phyloP scores from a whole-genome alignment of 805 yeast species.

The Huiozyma sinensis region DNA sequence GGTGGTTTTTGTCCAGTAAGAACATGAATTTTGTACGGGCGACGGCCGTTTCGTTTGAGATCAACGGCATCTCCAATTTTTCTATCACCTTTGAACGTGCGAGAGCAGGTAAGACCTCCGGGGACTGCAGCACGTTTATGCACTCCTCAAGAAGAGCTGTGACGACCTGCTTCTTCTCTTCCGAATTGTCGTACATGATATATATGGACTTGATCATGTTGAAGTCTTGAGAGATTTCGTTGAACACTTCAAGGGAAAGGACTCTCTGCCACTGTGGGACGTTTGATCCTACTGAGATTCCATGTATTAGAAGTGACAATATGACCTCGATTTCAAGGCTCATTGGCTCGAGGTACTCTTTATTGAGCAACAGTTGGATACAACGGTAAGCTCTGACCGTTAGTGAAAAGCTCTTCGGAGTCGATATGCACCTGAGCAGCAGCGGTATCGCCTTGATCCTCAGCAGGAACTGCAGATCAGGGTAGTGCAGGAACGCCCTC shows the following conservation, averaged over 20 bases:
- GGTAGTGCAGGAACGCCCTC: constrained; percentile 42
- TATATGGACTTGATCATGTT: constrained; percentile 42
- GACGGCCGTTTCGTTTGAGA: constrained; percentile 36
- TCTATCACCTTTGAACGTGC: constrained; percentile 28
- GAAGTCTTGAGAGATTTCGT: constrained; percentile 48
- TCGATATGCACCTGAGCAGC: constrained; percentile 54
- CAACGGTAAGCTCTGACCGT: constrained; percentile 69
- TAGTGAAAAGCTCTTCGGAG: constrained; percentile 45
- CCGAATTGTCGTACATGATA: constrained; percentile 46
- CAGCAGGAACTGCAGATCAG: constrained; percentile 56
- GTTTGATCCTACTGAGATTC: constrained; percentile 46
- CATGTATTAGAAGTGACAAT: constrained; percentile 61
- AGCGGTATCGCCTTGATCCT: constrained; percentile 67
- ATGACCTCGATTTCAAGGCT: constrained; percentile 76
- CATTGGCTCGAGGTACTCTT: constrained; percentile 48
- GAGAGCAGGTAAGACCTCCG: constrained; percentile 25
- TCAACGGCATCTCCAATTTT: constrained; percentile 21
- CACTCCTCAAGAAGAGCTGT: constrained; percentile 42
- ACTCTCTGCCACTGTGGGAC: constrained; percentile 63
- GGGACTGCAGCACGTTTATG: constrained; percentile 26
- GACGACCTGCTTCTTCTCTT: constrained; percentile 50
- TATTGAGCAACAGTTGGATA: constrained; percentile 46
- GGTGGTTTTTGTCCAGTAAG: constrained; percentile 66
- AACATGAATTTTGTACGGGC: constrained; percentile 55
- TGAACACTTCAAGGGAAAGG: constrained; percentile 63